Conservation (phyloP, 257 asterid species). For the Plantago ovata region DNA sequence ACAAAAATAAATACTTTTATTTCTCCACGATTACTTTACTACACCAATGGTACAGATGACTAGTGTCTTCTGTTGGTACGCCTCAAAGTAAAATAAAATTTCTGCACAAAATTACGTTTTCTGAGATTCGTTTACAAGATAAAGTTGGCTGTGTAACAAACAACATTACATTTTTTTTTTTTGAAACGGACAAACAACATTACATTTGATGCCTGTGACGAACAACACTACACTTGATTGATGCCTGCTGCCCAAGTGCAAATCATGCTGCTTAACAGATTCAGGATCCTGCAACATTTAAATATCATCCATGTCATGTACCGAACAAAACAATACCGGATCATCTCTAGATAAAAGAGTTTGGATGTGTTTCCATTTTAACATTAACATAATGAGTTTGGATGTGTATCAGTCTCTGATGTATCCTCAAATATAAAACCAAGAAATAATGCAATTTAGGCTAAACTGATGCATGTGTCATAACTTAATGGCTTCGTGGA, state of each 20-base stretch:
- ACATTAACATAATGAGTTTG: no score
- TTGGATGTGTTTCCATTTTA: no score
- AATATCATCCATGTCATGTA: not conserved
- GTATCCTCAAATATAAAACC: no score
- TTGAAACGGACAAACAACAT: constrained; percentile 17
- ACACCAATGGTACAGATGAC: no score
- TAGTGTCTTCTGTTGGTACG: no score
- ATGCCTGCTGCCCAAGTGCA: constrained; percentile 4
- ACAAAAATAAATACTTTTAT: no score
- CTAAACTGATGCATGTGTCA: no score
- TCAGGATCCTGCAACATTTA: constrained; percentile 26
- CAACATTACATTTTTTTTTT: constrained; percentile 19
- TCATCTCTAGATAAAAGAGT: not conserved
- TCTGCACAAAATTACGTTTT: constrained; percentile 23
- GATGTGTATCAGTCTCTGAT: no score
- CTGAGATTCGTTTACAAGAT: constrained; percentile 16
- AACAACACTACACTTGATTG: constrained; percentile 5
- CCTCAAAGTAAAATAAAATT: not conserved
- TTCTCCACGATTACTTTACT: no score
- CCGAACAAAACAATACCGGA: not conserved
- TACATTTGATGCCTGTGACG: no score
- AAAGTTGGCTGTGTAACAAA: constrained; percentile 19
- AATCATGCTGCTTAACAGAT: not conserved
- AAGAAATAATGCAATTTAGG: no score
- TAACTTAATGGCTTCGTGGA: no score